Base-by-base conservation (phyloP, 768 basidiomycete species). In the Rhodocollybia butyracea region DNA sequence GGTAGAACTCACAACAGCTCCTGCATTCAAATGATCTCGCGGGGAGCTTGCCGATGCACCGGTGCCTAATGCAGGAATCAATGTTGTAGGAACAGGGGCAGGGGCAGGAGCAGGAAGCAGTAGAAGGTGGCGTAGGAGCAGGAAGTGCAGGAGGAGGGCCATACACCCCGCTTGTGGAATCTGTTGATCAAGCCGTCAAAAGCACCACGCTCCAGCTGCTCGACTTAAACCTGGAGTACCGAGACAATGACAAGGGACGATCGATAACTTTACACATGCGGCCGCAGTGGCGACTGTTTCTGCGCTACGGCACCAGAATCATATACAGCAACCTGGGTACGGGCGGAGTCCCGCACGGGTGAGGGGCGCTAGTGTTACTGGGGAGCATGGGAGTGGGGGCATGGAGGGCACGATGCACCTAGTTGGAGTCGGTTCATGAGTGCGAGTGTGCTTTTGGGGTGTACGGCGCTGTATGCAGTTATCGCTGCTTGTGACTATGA, bases 1-100 rank as follows among this genome's bases (percentile, higher is more conserved):
- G n/a, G n/a, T n/a, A 98, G 67, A 99, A 98, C 62, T 99, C 97
- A 97, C 94, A 98, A 67, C 98, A 98, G 66, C 95, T 95, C 3
- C 70, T 94, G 51, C 84, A 91, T 34, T 73, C 82, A 2, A 70
- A 82, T 50, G 90, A 91, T 41, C 64, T 87, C 17, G 76, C 82
- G 5, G 67, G n/a, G n/a, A n/a, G n/a, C n/a, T n/a, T n/a, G n/a
- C n/a, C n/a, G n/a, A n/a, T n/a, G n/a, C n/a, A n/a, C n/a, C n/a
- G n/a, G n/a, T n/a, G n/a, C n/a, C n/a, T n/a, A n/a, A n/a, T n/a
- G n/a, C n/a, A n/a, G n/a, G n/a, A n/a, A n/a, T n/a, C n/a, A n/a
- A n/a, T n/a, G n/a, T n/a, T n/a, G n/a, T n/a, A n/a, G n/a, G n/a
- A n/a, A n/a, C n/a, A n/a, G n/a, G n/a, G n/a, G n/a, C n/a, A n/a